A percentile compares a stretch with the other conserved stretches of the same genome.
Evolutionary conservation across 306 rosid genomes (phyloP).

Genomic region (Vigna unguiculata): DNA sequence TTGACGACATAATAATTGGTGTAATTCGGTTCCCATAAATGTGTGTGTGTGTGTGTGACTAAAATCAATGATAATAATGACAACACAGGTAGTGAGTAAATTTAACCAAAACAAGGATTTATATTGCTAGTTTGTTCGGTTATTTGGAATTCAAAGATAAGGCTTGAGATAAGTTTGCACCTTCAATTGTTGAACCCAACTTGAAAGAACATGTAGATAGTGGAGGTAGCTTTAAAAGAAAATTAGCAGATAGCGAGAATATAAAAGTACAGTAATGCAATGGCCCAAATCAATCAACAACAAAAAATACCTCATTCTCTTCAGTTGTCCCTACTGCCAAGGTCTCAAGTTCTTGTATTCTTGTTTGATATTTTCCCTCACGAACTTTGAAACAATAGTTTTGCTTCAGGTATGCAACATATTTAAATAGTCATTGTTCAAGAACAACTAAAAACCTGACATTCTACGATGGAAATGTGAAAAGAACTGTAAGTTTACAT

Average conservation of each 20-base stretch:
- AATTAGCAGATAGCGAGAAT: slow-evolving; percentile 36
- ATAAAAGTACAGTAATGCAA: slow-evolving; percentile 1
- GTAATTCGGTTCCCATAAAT: not conserved
- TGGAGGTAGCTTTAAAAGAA: slow-evolving; percentile 37
- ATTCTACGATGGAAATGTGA: not conserved
- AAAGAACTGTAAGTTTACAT: slow-evolving; percentile 55
- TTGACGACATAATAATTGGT: not conserved
- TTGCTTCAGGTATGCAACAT: slow-evolving; percentile 66
- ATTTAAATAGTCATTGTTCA: slow-evolving; percentile 44
- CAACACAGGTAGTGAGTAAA: slow-evolving; percentile 3
- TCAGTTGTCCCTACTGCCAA: slow-evolving; percentile 76
- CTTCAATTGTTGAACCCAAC: slow-evolving; percentile 82
- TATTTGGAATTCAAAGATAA: slow-evolving; percentile 39
- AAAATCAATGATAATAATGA: not conserved
- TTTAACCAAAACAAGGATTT: slow-evolving; percentile 36
- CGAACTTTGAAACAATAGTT: slow-evolving; percentile 74
- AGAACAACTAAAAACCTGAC: slow-evolving; percentile 38
- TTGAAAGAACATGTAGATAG: slow-evolving; percentile 68
- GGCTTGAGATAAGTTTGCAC: slow-evolving; percentile 53
- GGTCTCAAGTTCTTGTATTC: slow-evolving; percentile 80
- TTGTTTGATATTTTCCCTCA: slow-evolving; percentile 81
- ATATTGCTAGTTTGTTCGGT: slow-evolving; percentile 25
- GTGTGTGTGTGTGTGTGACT: not conserved
- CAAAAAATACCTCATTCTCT: slow-evolving; percentile 75
- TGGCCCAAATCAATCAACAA: slow-evolving; percentile 35